phyloP scores from a whole-genome alignment of 1,284 basidiomycete genomes.

The Sparassis latifolia region DNA sequence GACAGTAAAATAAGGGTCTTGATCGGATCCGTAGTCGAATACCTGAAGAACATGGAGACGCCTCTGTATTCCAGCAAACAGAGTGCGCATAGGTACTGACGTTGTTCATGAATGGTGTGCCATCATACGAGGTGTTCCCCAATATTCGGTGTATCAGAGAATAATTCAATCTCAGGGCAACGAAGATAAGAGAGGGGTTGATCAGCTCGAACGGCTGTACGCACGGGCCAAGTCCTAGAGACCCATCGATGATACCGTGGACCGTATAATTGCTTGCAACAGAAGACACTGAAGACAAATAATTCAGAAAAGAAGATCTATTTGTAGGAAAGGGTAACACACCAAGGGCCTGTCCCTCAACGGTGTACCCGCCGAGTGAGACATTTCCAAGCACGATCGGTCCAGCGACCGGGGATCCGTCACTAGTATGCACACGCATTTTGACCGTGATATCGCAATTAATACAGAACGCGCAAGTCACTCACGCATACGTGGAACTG shows the following conservation, averaged over 20 bases:
- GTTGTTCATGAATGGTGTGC: conserved; percentile 13
- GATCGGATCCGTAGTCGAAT: conserved; percentile 13
- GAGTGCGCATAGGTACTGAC: conserved; percentile 3
- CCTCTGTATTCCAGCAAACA: not conserved
- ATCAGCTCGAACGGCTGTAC: not conserved
- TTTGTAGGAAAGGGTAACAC: not conserved
- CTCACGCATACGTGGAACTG: not conserved
- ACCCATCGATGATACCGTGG: conserved; percentile 6
- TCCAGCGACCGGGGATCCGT: not conserved
- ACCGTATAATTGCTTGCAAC: conserved; percentile 9
- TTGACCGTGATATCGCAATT: too few species aligned
- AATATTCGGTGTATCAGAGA: conserved; percentile 2
- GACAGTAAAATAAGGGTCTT: conserved; percentile 18
- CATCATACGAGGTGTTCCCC: conserved; percentile 7
- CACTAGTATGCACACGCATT: not conserved
- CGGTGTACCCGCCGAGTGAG: conserved; percentile 1
- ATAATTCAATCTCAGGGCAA: not conserved
- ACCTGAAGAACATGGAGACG: conserved; percentile 12
- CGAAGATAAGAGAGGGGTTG: not conserved
- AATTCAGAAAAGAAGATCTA: not conserved
- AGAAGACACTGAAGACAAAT: conserved; percentile 5
- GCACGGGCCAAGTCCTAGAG: conserved; percentile 16
- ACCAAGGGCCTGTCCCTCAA: conserved; percentile 1
- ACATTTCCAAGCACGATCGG: conserved; percentile 1
- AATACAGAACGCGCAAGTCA: not conserved